Base-by-base conservation (phyloP, 306 rosid genomes). In the Castanea crenata region DNA sequence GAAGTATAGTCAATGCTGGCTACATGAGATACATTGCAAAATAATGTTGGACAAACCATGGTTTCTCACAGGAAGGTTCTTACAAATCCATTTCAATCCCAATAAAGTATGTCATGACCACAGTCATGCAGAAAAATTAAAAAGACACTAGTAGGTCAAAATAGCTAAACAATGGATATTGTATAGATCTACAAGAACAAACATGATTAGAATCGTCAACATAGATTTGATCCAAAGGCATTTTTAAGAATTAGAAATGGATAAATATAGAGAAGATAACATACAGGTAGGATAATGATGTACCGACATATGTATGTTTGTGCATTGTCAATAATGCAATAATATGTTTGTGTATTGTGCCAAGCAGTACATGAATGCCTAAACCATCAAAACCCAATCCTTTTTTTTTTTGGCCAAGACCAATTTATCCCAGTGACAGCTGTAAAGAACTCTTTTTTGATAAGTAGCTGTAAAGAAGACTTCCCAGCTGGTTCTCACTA, bases 1-100 rank as follows among this genome's bases (percentile, higher is more conserved):
- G 55, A 25, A 74, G 31, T 75, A 51, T 4, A 25, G 69, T 9
- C 75, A 80, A 80, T 84, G 84, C 82, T 76, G 38, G 69, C 18
- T 58, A 51, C 32, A 46, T 44, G 12, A 58, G 2, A 65, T 56
- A 18, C 19, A 55, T 55, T 18, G 25, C 25, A 16, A 56, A 16
- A 9, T 2, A 16, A n/a, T 56, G 62, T 56, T 56, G 7, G 27
- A 56, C 62, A 56, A 56, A 56, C 3, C 27, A 56, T 56, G 32
- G 67, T 59, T 59, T 25, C 67, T 10, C 31, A 8, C 18, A 3
- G 4, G 9, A 59, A 25, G 5, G 32, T 21, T 59, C 34, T 25
- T 3, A 55, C 23, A 4, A 13, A 59, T 4, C 65, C 14, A 59
- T 12, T 23, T 59, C 64, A 23, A 23, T 21, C 0, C 23, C 65